Conservation (phyloP, 352 stramenopile genomes). For the Phytophthora cajani region DNA sequence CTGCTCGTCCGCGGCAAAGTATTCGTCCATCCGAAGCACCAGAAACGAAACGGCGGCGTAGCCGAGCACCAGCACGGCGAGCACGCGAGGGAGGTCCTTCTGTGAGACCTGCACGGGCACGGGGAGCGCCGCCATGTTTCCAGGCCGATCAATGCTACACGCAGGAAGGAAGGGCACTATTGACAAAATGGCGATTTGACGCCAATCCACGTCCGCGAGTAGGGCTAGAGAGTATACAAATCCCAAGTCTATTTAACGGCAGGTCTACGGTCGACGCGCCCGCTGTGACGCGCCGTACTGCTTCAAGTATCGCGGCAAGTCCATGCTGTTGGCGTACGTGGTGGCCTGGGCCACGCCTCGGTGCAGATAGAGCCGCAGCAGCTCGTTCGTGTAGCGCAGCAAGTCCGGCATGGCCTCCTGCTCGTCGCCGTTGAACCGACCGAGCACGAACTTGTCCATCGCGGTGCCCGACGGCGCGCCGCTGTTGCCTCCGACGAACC, state of each 20-base stretch:
- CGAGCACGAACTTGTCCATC: conserved; percentile 87
- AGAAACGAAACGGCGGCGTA: conserved; percentile 42
- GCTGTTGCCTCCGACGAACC: conserved; percentile 73
- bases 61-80: conserved; percentile 44
- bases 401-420: conserved; percentile 74
- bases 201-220: background rate
- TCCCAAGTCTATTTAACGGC: conserved; percentile 8
- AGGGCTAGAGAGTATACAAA: background rate
- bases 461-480: conserved; percentile 76
- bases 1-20: conserved; percentile 46
- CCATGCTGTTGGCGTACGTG: conserved; percentile 82
- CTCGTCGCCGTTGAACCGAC: conserved; percentile 79
- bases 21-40: conserved; percentile 59
- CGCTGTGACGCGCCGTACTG: conserved; percentile 26
- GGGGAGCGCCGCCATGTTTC: conserved; percentile 31
- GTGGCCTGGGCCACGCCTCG: conserved; percentile 75
- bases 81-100: conserved; percentile 56
- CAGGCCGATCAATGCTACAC: background rate
- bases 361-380: conserved; percentile 85
- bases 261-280: conserved; percentile 25
- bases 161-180: background rate
- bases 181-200: conserved; percentile 8
- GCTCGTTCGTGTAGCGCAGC: conserved; percentile 71
- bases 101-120: conserved; percentile 65
- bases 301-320: conserved; percentile 62